Evolutionary conservation across 1,284 basidiomycete species (phyloP).

Genomic region (Lignosus rhinocerotis): DNA sequence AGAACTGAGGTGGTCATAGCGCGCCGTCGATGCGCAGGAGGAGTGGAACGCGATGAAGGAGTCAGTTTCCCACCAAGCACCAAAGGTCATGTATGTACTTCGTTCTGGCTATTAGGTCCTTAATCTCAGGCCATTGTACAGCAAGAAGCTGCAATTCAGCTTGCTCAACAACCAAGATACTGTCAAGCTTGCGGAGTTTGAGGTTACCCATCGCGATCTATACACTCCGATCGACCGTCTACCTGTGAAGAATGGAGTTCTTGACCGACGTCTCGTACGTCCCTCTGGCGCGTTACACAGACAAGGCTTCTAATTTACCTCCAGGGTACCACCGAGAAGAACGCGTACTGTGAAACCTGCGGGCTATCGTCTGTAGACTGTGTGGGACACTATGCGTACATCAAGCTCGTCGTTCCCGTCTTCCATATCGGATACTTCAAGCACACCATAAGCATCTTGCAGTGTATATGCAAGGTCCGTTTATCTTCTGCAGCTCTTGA

Average conservation of each 20-base stretch:
- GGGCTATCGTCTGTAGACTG: slow-evolving; percentile 92
- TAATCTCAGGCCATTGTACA: slow-evolving; percentile 33
- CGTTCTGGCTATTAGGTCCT: neutral
- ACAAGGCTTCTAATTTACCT: slow-evolving; percentile 1
- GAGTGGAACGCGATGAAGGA: slow-evolving; percentile 68
- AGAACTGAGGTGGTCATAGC: neutral
- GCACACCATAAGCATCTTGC: slow-evolving; percentile 90
- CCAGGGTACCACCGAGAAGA: slow-evolving; percentile 95
- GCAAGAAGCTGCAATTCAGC: slow-evolving; percentile 94
- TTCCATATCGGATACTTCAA: slow-evolving; percentile 99
- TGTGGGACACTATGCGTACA: slow-evolving; percentile 97
- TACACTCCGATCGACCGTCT: slow-evolving; percentile 81
- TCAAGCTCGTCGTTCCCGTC: slow-evolving; percentile 94
- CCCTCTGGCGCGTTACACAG: slow-evolving; percentile 16
- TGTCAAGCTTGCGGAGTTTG: slow-evolving; percentile 92
- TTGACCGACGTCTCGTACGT: slow-evolving; percentile 85
- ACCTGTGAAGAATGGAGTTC: slow-evolving; percentile 88
- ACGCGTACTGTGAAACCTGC: slow-evolving; percentile 92
- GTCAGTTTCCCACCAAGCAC: slow-evolving; percentile 83
- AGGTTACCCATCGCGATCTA: slow-evolving; percentile 88
- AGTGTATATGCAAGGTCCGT: slow-evolving; percentile 86
- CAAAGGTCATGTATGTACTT: slow-evolving; percentile 83
- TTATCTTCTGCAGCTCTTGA: neutral
- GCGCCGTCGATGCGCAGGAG: slow-evolving; percentile 6
- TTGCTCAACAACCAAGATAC: slow-evolving; percentile 91